phyloP scores from a whole-genome alignment of 73 alveolate genomes.

The Uronychia setigera region DNA sequence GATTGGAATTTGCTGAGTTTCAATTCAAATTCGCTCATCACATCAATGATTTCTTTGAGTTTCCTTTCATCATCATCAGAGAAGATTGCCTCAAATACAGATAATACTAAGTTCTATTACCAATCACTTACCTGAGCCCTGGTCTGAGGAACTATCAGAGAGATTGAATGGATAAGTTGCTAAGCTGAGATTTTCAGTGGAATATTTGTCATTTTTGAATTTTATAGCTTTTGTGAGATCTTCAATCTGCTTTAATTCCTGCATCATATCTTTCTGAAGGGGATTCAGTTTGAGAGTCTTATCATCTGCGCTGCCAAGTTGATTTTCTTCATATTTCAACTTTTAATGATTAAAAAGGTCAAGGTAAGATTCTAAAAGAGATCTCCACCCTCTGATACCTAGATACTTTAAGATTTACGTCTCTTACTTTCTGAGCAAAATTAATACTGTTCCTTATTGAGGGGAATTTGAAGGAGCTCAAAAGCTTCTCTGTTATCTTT shows the following conservation, averaged over 20 bases:
- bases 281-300: background rate
- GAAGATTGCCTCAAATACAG: background rate
- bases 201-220: background rate
- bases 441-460: background rate
- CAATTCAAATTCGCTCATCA: background rate
- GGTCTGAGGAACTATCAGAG: background rate
- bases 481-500: background rate
- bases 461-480: background rate
- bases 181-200: background rate
- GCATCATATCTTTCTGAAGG: background rate
- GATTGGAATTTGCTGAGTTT: no score
- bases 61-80: background rate
- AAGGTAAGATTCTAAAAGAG: background rate
- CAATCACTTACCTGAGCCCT: background rate
- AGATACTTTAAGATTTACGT: background rate
- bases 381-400: background rate
- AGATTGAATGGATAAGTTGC: background rate
- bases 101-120: background rate
- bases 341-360: background rate
- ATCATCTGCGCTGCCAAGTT: background rate
- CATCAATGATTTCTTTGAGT: background rate
- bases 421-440: background rate
- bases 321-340: background rate
- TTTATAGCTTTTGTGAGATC: background rate
- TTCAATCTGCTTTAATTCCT: background rate